Evolutionary conservation across 2,329 filamentous ascomycete species (phyloP).

Genomic region (Diaporthe amygdali): DNA sequence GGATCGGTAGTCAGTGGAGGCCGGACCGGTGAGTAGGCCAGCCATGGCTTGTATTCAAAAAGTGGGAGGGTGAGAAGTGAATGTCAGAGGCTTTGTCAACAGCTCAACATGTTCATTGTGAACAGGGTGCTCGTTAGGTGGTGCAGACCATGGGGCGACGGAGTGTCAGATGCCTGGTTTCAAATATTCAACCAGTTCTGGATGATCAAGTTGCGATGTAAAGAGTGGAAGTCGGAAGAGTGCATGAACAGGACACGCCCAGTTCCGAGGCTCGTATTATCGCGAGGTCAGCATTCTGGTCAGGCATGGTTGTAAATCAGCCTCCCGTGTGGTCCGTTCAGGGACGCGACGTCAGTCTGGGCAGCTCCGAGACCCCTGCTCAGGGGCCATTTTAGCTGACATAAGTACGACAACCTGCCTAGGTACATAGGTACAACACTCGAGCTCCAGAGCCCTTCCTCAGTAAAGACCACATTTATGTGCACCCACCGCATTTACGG

Average conservation of each 20-base stretch:
- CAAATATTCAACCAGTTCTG: not conserved
- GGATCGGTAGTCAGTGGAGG: slow-evolving; percentile 50
- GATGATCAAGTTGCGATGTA: no score
- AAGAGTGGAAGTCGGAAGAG: not conserved
- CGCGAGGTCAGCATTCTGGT: not conserved
- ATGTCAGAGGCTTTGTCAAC: not conserved
- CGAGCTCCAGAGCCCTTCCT: no score
- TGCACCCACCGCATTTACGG: no score
- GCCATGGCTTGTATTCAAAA: slow-evolving; percentile 15
- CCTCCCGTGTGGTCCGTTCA: not conserved
- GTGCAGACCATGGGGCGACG: not conserved
- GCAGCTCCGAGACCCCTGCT: not conserved
- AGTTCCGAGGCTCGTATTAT: not conserved
- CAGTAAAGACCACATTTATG: no score
- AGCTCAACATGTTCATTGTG: not conserved
- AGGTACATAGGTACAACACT: no score
- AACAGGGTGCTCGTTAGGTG: not conserved
- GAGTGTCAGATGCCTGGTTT: not conserved
- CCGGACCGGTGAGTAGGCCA: slow-evolving; percentile 38
- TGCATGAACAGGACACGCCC: not conserved
- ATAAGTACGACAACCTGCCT: not conserved
- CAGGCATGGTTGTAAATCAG: not conserved
- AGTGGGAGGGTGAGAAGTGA: not conserved
- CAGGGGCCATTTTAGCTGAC: not conserved
- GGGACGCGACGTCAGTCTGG: slow-evolving; percentile 3